phyloP scores from a whole-genome alignment of 768 basidiomycete genomes.

The Leccinum fibrillosum region DNA sequence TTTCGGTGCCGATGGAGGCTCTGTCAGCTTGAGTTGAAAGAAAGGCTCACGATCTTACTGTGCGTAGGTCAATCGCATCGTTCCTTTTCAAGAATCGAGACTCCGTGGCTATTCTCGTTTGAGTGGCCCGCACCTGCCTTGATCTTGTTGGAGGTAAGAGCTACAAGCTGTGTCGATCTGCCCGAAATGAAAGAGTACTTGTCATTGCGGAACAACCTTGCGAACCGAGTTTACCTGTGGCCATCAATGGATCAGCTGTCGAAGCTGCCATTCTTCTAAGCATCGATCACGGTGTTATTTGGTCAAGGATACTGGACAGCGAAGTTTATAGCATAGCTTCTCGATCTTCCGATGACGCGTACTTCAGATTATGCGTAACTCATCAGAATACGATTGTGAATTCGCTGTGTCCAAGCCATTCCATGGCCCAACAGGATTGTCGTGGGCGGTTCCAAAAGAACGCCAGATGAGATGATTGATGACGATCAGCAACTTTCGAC shows the following conservation, averaged over 20 bases:
- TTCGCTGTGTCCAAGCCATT: not conserved
- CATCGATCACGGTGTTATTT: not conserved
- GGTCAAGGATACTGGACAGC: not conserved
- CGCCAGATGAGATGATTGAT: not conserved
- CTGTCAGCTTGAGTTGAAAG: constrained; percentile 9
- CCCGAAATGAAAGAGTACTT: not conserved
- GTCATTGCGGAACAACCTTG: not conserved
- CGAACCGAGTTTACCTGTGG: not conserved
- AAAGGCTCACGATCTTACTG: not conserved
- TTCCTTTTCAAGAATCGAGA: not conserved
- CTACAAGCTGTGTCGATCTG: not conserved
- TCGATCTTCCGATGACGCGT: not conserved
- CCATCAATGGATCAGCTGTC: not conserved
- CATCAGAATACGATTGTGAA: not conserved
- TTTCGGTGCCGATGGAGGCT: constrained; percentile 20
- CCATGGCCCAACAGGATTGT: not conserved
- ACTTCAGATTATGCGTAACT: not conserved
- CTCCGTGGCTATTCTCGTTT: not conserved
- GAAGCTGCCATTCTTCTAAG: not conserved
- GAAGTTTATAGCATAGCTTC: not conserved
- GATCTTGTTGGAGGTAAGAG: not conserved
- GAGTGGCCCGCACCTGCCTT: not conserved
- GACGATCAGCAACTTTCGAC: not conserved
- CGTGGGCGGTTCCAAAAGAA: not conserved
- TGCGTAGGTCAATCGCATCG: not conserved